These are phyloP conservation scores for Schwanniomyces sp. DNA, from an alignment of 805 yeast species.

Conservation along the genomic window DNA sequence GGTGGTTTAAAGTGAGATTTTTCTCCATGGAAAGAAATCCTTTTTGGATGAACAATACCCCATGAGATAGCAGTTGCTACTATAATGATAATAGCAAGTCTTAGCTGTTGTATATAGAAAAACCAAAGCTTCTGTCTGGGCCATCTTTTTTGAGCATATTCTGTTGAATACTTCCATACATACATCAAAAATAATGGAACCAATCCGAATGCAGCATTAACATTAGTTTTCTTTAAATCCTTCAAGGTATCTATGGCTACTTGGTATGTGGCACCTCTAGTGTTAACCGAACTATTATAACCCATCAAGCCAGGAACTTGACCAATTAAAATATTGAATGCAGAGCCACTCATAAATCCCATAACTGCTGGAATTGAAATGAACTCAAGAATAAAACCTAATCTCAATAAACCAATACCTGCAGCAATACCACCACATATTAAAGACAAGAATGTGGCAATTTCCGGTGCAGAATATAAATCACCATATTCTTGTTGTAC, in stretches of 20 bases:
- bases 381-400: constrained; percentile 86
- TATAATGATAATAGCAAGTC: constrained; percentile 80
- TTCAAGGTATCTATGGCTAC: constrained; percentile 74
- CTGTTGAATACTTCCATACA: constrained; percentile 65
- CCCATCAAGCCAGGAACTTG: constrained; percentile 91
- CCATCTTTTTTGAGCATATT: constrained; percentile 58
- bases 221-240: constrained; percentile 62
- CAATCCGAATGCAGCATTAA: constrained; percentile 90
- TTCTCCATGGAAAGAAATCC: constrained; percentile 27
- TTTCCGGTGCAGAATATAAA: constrained; percentile 58
- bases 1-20: constrained; percentile 37
- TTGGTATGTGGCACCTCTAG: constrained; percentile 66
- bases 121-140: constrained; percentile 57
- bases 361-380: constrained; percentile 89
- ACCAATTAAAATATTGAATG: constrained; percentile 76
- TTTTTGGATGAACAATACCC: constrained; percentile 60
- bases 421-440: constrained; percentile 84
- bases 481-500: constrained; percentile 48
- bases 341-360: constrained; percentile 96
- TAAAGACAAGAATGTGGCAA: constrained; percentile 78
- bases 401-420: constrained; percentile 77
- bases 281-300: constrained; percentile 60
- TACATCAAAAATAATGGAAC: constrained; percentile 72
- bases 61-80: constrained; percentile 82
- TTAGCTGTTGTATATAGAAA: constrained; percentile 72